These are phyloP conservation scores for Pseudogymnoascus sp. DNA, from an alignment of 2,329 filamentous ascomycete species.

Conservation along the genomic window DNA sequence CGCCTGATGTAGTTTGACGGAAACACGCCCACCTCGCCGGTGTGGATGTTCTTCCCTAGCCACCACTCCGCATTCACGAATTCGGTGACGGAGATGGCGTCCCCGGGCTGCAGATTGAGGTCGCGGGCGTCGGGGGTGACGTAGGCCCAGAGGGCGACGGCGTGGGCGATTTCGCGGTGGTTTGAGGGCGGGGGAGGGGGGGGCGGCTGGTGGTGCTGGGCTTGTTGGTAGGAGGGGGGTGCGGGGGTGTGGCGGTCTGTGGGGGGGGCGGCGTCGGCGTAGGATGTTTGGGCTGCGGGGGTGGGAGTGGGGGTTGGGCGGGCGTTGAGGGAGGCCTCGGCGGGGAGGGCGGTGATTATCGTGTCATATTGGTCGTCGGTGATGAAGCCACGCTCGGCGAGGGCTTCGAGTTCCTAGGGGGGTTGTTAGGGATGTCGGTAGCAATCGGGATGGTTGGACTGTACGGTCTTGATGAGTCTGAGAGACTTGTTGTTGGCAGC, in stretches of 20 bases:
- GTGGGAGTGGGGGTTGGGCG: conserved; percentile 25
- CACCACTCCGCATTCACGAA: conserved; percentile 98
- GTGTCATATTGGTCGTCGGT: conserved; percentile 65
- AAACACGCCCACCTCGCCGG: conserved; percentile 84
- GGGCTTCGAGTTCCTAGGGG: conserved; percentile 75
- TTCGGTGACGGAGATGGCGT: conserved; percentile 71
- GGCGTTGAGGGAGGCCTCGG: conserved; percentile 50
- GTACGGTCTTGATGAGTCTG: conserved; percentile 29
- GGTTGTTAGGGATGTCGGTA: conserved; percentile 13
- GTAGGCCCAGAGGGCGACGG: conserved; percentile 79
- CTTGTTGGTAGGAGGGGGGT: conserved; percentile 12
- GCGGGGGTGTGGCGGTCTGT: conserved; percentile 14
- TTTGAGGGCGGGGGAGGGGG: conserved; percentile 31
- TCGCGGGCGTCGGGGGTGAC: conserved; percentile 69
- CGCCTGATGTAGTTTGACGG: conserved; percentile 81
- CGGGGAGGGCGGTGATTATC: conserved; percentile 67
- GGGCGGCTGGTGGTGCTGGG: conserved; percentile 17
- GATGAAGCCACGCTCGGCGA: conserved; percentile 76
- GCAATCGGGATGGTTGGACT: background rate
- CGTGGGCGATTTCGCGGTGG: conserved; percentile 60
- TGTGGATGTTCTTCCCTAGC: conserved; percentile 79
- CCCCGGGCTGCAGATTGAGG: conserved; percentile 70
- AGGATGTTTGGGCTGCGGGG: conserved; percentile 23
- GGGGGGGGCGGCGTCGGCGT: conserved; percentile 11
- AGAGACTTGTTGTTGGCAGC: conserved; percentile 26